Conservation (phyloP, 306 rosid genomes). For the Mucuna pruriens region DNA sequence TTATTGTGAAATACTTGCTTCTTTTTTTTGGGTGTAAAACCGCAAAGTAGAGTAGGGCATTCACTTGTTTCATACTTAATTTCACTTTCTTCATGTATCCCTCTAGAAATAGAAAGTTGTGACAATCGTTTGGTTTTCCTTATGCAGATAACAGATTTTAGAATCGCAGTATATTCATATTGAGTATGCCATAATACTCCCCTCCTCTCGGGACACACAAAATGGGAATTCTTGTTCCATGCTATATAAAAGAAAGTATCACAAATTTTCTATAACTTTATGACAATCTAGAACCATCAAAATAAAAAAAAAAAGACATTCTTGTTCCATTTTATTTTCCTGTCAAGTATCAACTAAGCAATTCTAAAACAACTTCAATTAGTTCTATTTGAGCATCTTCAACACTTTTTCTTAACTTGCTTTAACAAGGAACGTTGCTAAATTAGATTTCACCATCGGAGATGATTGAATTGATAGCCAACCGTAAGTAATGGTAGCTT, state of each 20-base stretch:
- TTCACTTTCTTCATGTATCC: neutral
- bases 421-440: neutral
- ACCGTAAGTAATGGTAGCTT: too few relatives aligned
- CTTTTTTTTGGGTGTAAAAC: neutral
- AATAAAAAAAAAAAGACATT: neutral
- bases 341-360: neutral
- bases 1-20: neutral
- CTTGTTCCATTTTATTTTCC: neutral
- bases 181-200: neutral
- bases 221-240: neutral
- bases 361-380: neutral
- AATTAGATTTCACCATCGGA: neutral
- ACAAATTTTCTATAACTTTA: neutral
- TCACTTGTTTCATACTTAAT: neutral
- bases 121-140: neutral
- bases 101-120: neutral
- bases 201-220: neutral
- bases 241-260: neutral
- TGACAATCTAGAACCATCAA: neutral
- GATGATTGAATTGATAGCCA: neutral
- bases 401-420: neutral
- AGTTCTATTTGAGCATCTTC: neutral
- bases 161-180: neutral
- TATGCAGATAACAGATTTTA: neutral
- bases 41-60: neutral